phyloP scores from a whole-genome alignment of 2,329 filamentous ascomycete genomes.

The Calycina marina region DNA sequence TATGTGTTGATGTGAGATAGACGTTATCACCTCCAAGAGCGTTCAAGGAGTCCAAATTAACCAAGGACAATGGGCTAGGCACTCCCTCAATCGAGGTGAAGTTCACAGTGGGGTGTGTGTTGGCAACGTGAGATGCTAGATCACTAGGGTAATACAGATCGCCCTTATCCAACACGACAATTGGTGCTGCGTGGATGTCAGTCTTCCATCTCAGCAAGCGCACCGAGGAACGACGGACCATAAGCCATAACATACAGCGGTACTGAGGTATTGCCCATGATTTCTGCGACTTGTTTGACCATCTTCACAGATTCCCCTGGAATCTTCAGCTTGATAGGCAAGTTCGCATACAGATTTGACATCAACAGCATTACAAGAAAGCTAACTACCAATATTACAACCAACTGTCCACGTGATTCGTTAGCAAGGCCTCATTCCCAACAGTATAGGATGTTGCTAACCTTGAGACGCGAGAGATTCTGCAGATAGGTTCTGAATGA shows the following conservation, averaged over 20 bases:
- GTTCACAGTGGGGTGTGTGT: slow-evolving; percentile 29
- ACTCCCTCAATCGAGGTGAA: slow-evolving; percentile 24
- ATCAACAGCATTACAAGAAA: neutral
- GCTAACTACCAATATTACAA: neutral
- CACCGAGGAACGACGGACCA: neutral
- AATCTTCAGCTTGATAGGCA: neutral
- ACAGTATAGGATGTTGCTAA: neutral
- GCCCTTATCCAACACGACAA: slow-evolving; percentile 31
- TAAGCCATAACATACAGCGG: slow-evolving; percentile 1
- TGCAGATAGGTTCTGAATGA: neutral
- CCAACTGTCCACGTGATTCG: neutral
- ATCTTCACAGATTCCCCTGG: neutral
- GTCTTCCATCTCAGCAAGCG: neutral
- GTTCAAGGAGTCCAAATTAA: slow-evolving; percentile 32
- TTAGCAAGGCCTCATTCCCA: neutral
- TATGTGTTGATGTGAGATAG: slow-evolving; percentile 31
- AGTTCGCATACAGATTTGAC: neutral
- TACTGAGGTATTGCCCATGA: neutral
- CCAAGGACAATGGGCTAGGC: slow-evolving; percentile 25
- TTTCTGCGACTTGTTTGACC: neutral
- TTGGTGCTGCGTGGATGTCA: slow-evolving; percentile 26
- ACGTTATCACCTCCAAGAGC: slow-evolving; percentile 23
- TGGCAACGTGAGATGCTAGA: slow-evolving; percentile 27
- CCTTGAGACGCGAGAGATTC: neutral
- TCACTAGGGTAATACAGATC: slow-evolving; percentile 33